Evolutionary conservation across 2,329 filamentous ascomycete genomes (phyloP).

Genomic region (Dothistroma pini): DNA sequence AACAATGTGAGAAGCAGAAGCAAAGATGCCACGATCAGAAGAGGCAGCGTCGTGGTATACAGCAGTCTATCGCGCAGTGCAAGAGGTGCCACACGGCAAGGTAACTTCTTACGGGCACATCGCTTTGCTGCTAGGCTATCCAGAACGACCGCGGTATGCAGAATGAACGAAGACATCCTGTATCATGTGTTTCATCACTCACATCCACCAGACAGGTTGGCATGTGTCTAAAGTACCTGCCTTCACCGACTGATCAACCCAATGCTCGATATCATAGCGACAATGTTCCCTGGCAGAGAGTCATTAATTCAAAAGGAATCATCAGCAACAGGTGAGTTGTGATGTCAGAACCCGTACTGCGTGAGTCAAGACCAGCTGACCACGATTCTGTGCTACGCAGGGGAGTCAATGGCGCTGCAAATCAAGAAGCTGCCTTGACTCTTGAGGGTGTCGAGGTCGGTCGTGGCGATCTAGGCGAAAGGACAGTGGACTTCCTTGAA

Average conservation of each 20-base stretch:
- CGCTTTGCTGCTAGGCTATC: conserved; percentile 66
- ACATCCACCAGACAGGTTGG: conserved; percentile 66
- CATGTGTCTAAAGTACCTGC: conserved; percentile 81
- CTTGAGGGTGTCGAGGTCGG: conserved; percentile 48
- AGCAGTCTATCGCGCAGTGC: conserved; percentile 77
- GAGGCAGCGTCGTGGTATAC: conserved; percentile 71
- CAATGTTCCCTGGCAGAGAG: conserved; percentile 92
- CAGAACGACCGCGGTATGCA: conserved; percentile 20
- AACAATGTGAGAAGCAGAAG: conserved; percentile 14
- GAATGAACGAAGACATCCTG: conserved; percentile 7
- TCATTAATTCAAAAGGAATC: conserved; percentile 80
- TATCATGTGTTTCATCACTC: background rate
- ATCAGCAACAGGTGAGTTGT: conserved; percentile 73
- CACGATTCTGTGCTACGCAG: conserved; percentile 17
- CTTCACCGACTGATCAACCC: conserved; percentile 44
- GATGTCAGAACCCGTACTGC: background rate
- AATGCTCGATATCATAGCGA: conserved; percentile 60
- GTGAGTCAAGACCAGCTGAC: conserved; percentile 11
- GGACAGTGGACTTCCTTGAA: conserved; percentile 42
- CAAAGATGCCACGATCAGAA: conserved; percentile 64
- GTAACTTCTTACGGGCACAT: conserved; percentile 89
- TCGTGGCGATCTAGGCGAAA: conserved; percentile 46
- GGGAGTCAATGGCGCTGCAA: conserved; percentile 42
- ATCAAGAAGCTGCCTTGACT: conserved; percentile 46
- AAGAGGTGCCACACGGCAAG: conserved; percentile 76